Conservation (phyloP, 768 basidiomycete genomes). For the Russula foetens region DNA sequence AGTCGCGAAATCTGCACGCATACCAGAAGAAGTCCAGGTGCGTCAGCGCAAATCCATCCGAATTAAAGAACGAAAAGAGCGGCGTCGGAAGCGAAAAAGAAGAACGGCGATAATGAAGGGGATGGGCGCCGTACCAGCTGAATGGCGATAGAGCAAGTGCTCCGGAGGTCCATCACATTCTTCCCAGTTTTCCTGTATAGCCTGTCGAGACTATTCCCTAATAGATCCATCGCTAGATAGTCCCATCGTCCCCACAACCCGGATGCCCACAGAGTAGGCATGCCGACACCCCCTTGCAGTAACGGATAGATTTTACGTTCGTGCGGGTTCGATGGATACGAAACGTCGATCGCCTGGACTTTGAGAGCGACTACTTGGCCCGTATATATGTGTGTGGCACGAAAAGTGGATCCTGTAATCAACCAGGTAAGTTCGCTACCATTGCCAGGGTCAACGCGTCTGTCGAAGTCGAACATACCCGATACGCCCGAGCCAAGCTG, state of each 20-base stretch:
- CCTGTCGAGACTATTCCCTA: conserved; percentile 61
- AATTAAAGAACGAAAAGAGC: no score
- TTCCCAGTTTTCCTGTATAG: conserved; percentile 49
- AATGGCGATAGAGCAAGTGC: conserved; percentile 66
- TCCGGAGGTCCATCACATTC: conserved; percentile 57
- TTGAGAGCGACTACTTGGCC: conserved; percentile 63
- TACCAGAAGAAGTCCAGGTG: neutral
- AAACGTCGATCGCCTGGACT: conserved; percentile 58
- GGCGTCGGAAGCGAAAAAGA: neutral
- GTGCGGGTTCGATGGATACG: conserved; percentile 69
- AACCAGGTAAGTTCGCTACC: neutral
- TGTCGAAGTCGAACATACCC: conserved; percentile 41
- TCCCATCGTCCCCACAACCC: conserved; percentile 27
- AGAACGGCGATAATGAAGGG: neutral
- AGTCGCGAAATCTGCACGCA: conserved; percentile 52
- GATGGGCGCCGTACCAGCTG: conserved; percentile 49
- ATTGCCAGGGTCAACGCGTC: neutral
- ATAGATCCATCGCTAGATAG: conserved; percentile 63
- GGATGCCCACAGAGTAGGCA: conserved; percentile 63
- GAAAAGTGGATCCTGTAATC: conserved; percentile 61
- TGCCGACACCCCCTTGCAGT: conserved; percentile 63
- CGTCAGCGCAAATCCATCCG: neutral
- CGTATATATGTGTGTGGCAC: conserved; percentile 49
- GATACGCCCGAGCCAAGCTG: conserved; percentile 67
- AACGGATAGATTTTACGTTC: conserved; percentile 62